Conservation (phyloP, 345 rosid species). For the Camelina laxa region DNA sequence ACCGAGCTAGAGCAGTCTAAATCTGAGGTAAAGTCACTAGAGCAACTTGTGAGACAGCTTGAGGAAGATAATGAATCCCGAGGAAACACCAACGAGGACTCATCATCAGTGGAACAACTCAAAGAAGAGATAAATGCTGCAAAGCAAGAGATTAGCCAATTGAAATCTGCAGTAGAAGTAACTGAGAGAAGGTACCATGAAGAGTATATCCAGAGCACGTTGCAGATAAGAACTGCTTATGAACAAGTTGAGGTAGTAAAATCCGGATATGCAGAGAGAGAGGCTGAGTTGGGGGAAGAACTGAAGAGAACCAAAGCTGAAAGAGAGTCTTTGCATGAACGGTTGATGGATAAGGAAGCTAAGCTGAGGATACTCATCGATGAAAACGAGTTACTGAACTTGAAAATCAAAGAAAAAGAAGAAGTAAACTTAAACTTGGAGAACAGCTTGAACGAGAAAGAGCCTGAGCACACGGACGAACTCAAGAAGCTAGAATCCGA, state of each 20-base stretch:
- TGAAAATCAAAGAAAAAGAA: slow-evolving; percentile 49
- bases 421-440: slow-evolving; percentile 28
- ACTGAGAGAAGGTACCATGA: slow-evolving; percentile 86
- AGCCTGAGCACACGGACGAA: slow-evolving; percentile 48
- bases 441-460: slow-evolving; percentile 46
- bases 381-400: slow-evolving; percentile 57
- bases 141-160: slow-evolving; percentile 62
- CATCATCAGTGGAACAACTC: slow-evolving; percentile 49
- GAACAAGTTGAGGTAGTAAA: slow-evolving; percentile 71
- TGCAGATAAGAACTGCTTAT: slow-evolving; percentile 84
- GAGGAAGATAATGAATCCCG: slow-evolving; percentile 50
- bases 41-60: slow-evolving; percentile 66
- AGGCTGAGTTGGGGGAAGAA: slow-evolving; percentile 60
- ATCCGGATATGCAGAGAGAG: slow-evolving; percentile 60
- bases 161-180: slow-evolving; percentile 71
- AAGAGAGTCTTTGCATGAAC: slow-evolving; percentile 61
- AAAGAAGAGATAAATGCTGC: slow-evolving; percentile 59
- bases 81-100: slow-evolving; percentile 38
- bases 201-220: slow-evolving; percentile 81
- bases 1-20: slow-evolving; percentile 74
- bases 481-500: slow-evolving; percentile 63
- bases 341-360: slow-evolving; percentile 64
- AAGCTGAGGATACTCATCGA: slow-evolving; percentile 54
- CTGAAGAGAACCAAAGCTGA: slow-evolving; percentile 50
- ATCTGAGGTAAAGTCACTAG: slow-evolving; percentile 62